Conservation (phyloP, 768 basidiomycete species). For the Vararia minispora region DNA sequence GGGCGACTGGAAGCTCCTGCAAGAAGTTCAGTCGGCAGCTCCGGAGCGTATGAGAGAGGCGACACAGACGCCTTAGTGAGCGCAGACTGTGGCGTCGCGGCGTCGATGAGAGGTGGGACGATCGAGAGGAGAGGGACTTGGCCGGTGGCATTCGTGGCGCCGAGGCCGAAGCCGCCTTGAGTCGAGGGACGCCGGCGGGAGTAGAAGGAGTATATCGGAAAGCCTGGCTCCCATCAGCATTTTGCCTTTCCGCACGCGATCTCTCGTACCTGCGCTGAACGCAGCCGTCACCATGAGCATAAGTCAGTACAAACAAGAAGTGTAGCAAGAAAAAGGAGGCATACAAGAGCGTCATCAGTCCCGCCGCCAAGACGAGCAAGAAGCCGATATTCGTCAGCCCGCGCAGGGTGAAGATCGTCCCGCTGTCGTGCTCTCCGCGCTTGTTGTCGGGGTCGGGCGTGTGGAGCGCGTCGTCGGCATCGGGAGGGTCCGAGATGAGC, state of each 20-base stretch:
- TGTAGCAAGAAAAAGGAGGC: slow-evolving; percentile 18
- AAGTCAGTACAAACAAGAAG: neutral
- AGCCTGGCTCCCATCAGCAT: slow-evolving; percentile 22
- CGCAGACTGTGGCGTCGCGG: slow-evolving; percentile 27
- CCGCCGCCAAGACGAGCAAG: slow-evolving; percentile 40
- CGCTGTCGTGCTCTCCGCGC: slow-evolving; percentile 40
- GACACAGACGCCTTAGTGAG: slow-evolving; percentile 17
- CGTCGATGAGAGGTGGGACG: slow-evolving; percentile 21
- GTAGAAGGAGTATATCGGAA: slow-evolving; percentile 39
- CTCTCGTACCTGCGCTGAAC: slow-evolving; percentile 28
- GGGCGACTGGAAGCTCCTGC: slow-evolving; percentile 14
- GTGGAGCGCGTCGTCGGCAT: slow-evolving; percentile 55
- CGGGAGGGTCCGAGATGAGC: slow-evolving; percentile 31
- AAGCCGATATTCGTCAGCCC: slow-evolving; percentile 62
- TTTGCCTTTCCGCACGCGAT: too few relatives aligned
- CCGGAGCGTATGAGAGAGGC: slow-evolving; percentile 19
- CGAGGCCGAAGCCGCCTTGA: slow-evolving; percentile 57
- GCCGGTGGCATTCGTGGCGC: slow-evolving; percentile 64
- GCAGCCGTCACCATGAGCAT: neutral
- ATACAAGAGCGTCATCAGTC: slow-evolving; percentile 44
- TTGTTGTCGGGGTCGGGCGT: slow-evolving; percentile 50
- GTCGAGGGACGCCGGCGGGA: slow-evolving; percentile 26
- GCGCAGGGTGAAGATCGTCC: slow-evolving; percentile 46
- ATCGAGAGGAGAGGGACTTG: slow-evolving; percentile 32
- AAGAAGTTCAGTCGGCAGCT: neutral